Evolutionary conservation across 2,329 filamentous ascomycete genomes (phyloP).

Genomic region (Xylariomycetidae sp.): DNA sequence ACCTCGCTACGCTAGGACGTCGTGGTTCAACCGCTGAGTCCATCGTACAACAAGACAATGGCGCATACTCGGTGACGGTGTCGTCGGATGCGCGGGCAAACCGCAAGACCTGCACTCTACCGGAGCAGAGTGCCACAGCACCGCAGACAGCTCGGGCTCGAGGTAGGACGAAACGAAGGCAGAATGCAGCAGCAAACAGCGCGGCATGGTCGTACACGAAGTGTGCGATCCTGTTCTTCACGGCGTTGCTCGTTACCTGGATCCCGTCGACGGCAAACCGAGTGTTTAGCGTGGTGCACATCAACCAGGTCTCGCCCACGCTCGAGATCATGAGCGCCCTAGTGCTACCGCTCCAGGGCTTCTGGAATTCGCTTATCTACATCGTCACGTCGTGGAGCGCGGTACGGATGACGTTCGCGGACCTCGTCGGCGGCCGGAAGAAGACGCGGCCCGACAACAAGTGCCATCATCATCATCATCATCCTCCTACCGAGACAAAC

Average conservation of each 20-base stretch:
- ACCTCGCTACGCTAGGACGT: conserved; percentile 28
- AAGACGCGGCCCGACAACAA: no score
- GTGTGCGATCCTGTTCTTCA: conserved; percentile 67
- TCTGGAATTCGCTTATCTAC: conserved; percentile 82
- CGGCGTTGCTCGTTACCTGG: conserved; percentile 68
- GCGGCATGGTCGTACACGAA: conserved; percentile 68
- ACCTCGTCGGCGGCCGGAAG: conserved; percentile 28
- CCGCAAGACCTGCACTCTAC: background rate
- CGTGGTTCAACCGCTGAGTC: conserved; percentile 12
- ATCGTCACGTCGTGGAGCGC: conserved; percentile 63
- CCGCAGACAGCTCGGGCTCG: conserved; percentile 8
- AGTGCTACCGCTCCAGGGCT: conserved; percentile 75
- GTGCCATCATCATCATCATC: no score
- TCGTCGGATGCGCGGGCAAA: conserved; percentile 30
- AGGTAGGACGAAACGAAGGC: conserved; percentile 16
- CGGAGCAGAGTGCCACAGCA: conserved; percentile 4
- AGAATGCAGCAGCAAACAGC: conserved; percentile 47
- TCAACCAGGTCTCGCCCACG: conserved; percentile 45
- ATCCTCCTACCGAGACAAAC: conserved; percentile 12
- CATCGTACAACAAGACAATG: conserved; percentile 10
- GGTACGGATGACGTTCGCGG: conserved; percentile 45
- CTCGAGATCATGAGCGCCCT: conserved; percentile 68
- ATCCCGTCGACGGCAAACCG: conserved; percentile 75
- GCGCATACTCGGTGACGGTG: conserved; percentile 47
- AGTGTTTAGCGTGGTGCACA: conserved; percentile 63